Percentiles rank a stretch among this genome's conserved stretches.
Conservation (phyloP, 305 asterid species). For the Salvia sclarea region DNA sequence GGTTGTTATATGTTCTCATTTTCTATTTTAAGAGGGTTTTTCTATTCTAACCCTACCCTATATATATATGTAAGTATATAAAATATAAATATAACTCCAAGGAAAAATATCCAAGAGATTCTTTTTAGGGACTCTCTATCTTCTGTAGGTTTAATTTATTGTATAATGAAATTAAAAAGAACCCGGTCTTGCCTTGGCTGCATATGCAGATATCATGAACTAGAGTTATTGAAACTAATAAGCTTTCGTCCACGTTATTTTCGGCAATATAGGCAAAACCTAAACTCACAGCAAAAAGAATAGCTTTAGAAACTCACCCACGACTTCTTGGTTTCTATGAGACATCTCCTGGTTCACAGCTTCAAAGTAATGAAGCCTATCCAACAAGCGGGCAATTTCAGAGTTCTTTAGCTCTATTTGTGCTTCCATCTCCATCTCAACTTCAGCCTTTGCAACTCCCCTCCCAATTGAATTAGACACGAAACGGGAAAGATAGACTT, state of each 20-base stretch:
- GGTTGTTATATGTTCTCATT: too few relatives aligned
- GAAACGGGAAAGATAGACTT: constrained; percentile 58
- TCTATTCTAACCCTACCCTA: background rate
- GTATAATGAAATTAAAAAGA: background rate
- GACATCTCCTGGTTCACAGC: constrained; percentile 94
- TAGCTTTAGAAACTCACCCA: constrained; percentile 59
- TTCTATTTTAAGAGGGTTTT: too few relatives aligned
- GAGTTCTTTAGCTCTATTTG: constrained; percentile 67
- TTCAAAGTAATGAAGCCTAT: constrained; percentile 76
- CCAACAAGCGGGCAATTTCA: constrained; percentile 83
- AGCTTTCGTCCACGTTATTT: constrained; percentile 3
- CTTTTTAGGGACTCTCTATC: background rate
- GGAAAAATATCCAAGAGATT: background rate
- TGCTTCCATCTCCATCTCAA: constrained; percentile 79
- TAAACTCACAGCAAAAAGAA: constrained; percentile 1
- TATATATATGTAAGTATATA: background rate
- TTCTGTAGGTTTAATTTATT: background rate
- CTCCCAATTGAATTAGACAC: constrained; percentile 82
- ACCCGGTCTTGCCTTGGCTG: background rate
- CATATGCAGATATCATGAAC: constrained; percentile 18
- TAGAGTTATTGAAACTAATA: background rate
- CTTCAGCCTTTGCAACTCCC: constrained; percentile 88
- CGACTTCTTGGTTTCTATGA: constrained; percentile 87
- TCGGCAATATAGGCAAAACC: background rate
- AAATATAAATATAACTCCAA: background rate